Evolutionary conservation across 768 basidiomycete genomes (phyloP).

Genomic region (Calvatia gigantea): DNA sequence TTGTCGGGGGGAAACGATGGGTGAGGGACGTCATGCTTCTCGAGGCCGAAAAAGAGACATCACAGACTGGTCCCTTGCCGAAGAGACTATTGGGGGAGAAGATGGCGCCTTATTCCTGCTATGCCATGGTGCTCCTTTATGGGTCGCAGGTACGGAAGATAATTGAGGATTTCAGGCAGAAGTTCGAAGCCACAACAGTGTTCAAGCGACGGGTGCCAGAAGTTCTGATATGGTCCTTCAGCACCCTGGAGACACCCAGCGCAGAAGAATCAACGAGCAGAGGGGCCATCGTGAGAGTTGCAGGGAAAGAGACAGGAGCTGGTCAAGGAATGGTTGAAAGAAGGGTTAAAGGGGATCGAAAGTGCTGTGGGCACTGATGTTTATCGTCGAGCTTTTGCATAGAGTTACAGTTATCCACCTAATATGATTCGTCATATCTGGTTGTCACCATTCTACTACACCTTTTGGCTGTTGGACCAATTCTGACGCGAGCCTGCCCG

Average conservation of each 20-base stretch:
- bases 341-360: constrained; percentile 48
- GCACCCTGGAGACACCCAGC: constrained; percentile 37
- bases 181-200: constrained; percentile 57
- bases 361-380: constrained; percentile 58
- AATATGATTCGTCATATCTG: background rate
- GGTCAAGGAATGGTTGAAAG: constrained; percentile 67
- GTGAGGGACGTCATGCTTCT: constrained; percentile 79
- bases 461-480: background rate
- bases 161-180: constrained; percentile 41
- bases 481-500: too few species aligned
- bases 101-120: constrained; percentile 83
- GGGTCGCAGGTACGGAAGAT: constrained; percentile 59
- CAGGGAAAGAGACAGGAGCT: constrained; percentile 74
- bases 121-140: constrained; percentile 79
- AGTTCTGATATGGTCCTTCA: constrained; percentile 82
- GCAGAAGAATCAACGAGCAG: constrained; percentile 24
- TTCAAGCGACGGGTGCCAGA: constrained; percentile 57
- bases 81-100: constrained; percentile 52
- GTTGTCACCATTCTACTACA: background rate
- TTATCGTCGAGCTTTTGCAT: constrained; percentile 61
- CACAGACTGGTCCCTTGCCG: constrained; percentile 22
- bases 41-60: constrained; percentile 37
- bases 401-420: constrained; percentile 1
- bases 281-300: constrained; percentile 66
- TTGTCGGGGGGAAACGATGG: constrained; percentile 57